Conservation (phyloP, 1,139 yeast genomes). For the Hansenula sp. region DNA sequence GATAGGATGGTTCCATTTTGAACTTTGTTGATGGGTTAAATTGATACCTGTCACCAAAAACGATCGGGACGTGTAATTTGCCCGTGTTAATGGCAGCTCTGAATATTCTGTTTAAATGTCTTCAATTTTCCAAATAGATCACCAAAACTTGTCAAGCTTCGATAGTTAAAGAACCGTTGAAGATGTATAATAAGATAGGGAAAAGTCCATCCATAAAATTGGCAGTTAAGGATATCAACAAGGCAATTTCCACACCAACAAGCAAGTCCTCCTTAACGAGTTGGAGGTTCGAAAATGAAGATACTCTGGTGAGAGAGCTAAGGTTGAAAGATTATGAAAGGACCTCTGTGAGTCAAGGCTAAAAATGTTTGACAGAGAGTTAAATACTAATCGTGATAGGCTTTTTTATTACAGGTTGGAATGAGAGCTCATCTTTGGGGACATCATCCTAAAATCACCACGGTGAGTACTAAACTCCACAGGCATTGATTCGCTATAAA, state of each 20-base stretch:
- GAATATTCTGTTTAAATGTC: no score
- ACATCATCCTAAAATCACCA: constrained; percentile 72
- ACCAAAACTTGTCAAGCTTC: no score
- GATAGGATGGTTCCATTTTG: no score
- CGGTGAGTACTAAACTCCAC: constrained; percentile 19
- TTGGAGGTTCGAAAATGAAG: constrained; percentile 7
- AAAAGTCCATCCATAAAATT: neutral
- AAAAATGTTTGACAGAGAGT: no score
- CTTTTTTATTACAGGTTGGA: constrained; percentile 60
- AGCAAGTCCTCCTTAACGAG: neutral
- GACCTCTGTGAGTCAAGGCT: constrained; percentile 50
- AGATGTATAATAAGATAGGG: constrained; percentile 1
- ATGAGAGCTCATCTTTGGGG: constrained; percentile 54
- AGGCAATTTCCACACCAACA: neutral
- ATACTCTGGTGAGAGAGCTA: constrained; percentile 31
- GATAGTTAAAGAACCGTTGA: no score
- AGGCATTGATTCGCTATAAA: no score
- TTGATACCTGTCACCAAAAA: no score
- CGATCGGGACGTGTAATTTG: no score
- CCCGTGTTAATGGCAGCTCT: neutral
- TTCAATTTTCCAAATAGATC: no score
- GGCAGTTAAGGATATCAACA: neutral
- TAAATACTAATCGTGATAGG: constrained; percentile 17
- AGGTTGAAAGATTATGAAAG: constrained; percentile 48
- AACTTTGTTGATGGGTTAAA: neutral